Evolutionary conservation across 805 yeast species (phyloP), one percentile per base, ranked within the genome.

Genomic region (Kodamaea kaohsiungensis): DNA sequence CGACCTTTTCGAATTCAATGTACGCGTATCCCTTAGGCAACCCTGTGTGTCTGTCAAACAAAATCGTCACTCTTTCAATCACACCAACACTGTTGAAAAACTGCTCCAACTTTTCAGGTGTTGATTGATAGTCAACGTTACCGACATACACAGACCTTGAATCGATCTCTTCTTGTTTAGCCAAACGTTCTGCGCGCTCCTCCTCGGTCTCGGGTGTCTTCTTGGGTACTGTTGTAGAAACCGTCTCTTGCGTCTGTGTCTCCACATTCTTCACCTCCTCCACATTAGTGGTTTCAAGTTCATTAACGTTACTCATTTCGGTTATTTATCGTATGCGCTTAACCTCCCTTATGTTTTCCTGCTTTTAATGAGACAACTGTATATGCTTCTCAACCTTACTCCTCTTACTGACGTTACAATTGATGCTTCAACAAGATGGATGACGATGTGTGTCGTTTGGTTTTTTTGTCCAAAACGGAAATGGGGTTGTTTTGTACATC

Each of bases 11-110:
- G 62, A 84, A 86, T 59, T 87, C 85, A 33, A 86, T 73, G 59
- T 84, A 86, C 1, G 89, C 90, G 62, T 81, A 83, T 1, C 89
- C 89, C 57, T 77, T 80, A 7, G 83, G 80, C 16, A 65, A 64
- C 0, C 83, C 82, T 1, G 80, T 72, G 58, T 61, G 69, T 46
- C 71, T 71, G 58, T 78, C 79, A 53, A 73, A 71, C 53, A 83
- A 69, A 18, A 84, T 75, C 1, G 88, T 84, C 9, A 84, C 77
- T 57, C 86, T 66, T 56, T 77, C 78, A 49, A 83, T 76, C 1
- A 63, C 64, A 1, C 87, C 87, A 40, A 69, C 72, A 1, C 54
- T 58, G 38, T 67, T 67, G 65, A 83, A 83, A 50, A 75, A 73
- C 19, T 67, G 66, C 56, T 83, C 86, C 54, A 84, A 63, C 49